Percentiles rank a stretch among this genome's conserved stretches.
Conservation (phyloP, 306 rosid genomes). For the Castanopsis chinensis region DNA sequence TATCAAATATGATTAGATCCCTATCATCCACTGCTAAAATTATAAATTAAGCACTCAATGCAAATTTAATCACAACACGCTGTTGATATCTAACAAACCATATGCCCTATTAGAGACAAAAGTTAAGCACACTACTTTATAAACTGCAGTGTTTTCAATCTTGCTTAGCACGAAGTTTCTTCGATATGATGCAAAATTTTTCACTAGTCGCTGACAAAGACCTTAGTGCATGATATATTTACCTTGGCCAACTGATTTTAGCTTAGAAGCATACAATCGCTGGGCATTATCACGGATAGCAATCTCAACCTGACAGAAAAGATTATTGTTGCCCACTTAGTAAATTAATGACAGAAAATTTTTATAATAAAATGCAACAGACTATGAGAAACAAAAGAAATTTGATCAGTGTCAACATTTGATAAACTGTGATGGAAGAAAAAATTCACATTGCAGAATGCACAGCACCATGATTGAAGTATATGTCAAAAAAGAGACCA, state of each 20-base stretch:
- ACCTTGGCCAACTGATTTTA: constrained; percentile 85
- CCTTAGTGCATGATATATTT: constrained; percentile 23
- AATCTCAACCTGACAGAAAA: constrained; percentile 69
- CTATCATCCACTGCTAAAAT: neutral
- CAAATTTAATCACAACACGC: neutral
- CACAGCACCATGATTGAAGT: neutral
- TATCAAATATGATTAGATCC: constrained; percentile 3
- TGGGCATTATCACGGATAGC: constrained; percentile 96
- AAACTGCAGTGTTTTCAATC: neutral
- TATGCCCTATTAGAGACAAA: neutral
- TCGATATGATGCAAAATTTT: neutral
- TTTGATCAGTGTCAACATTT: neutral
- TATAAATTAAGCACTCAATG: neutral
- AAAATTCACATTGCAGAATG: constrained; percentile 11
- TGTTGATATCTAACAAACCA: neutral
- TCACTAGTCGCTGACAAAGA: neutral
- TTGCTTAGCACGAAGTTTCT: neutral
- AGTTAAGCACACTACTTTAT: neutral
- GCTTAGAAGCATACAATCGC: constrained; percentile 72
- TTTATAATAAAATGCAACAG: neutral
- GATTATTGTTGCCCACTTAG: constrained; percentile 4
- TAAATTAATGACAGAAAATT: constrained; percentile 17
- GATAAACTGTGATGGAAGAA: neutral
- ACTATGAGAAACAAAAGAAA: neutral
- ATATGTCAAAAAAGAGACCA: neutral